phyloP scores from a whole-genome alignment of 768 basidiomycete genomes.

The Hygrophoropsis aurantiaca region DNA sequence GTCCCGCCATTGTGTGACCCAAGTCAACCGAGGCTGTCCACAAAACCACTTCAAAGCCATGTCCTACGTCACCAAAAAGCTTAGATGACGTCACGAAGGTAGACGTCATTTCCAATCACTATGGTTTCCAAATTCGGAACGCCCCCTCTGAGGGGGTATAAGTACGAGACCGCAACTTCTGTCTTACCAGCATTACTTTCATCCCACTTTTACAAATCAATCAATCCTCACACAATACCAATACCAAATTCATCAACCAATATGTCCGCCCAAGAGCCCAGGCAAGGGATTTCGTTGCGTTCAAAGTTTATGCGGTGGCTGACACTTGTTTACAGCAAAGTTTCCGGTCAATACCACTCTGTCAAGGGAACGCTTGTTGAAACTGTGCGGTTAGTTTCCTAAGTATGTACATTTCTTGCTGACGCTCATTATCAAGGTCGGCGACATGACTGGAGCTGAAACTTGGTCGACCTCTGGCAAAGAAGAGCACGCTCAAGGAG shows the following conservation, averaged over 20 bases:
- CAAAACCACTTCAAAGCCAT: too few relatives aligned
- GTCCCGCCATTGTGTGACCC: too few relatives aligned
- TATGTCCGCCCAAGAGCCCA: constrained; percentile 21
- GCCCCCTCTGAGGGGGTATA: constrained; percentile 21
- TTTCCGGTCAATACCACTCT: constrained; percentile 35
- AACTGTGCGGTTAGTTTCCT: constrained; percentile 19
- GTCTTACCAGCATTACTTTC: constrained; percentile 3
- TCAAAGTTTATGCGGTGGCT: neutral
- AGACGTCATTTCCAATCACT: constrained; percentile 20
- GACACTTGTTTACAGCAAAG: constrained; percentile 26
- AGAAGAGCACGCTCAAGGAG: constrained; percentile 50
- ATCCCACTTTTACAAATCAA: constrained; percentile 1
- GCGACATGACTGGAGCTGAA: constrained; percentile 42
- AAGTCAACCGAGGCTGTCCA: too few relatives aligned
- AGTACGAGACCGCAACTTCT: constrained; percentile 10
- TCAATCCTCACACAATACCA: neutral
- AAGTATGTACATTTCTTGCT: neutral
- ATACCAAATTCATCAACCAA: constrained; percentile 7
- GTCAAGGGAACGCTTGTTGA: constrained; percentile 36
- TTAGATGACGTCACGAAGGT: constrained; percentile 27
- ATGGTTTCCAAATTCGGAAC: constrained; percentile 30
- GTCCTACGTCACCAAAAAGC: constrained; percentile 22
- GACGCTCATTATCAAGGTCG: constrained; percentile 22
- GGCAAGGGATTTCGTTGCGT: constrained; percentile 14
- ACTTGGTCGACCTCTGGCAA: constrained; percentile 46